phyloP scores from a whole-genome alignment of 805 yeast genomes.

The Kuraishia capsulata region DNA sequence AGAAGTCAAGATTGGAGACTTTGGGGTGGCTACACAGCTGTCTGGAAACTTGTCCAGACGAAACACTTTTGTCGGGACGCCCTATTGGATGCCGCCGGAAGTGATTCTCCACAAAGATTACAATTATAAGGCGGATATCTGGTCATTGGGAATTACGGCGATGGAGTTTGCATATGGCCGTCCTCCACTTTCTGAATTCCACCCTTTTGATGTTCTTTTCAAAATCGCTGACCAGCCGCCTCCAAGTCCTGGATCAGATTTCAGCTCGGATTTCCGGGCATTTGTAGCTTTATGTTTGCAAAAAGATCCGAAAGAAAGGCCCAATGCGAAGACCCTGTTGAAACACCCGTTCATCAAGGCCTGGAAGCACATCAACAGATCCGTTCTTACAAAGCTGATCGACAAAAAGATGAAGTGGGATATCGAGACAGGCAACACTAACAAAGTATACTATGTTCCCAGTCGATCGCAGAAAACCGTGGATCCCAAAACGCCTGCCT shows the following conservation, averaged over 20 bases:
- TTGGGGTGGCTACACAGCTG: slow-evolving; percentile 85
- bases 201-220: slow-evolving; percentile 48
- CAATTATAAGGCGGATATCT: slow-evolving; percentile 66
- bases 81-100: slow-evolving; percentile 62
- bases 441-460: slow-evolving; percentile 22
- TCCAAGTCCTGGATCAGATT: slow-evolving; percentile 28
- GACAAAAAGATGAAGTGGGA: slow-evolving; percentile 36
- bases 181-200: slow-evolving; percentile 54
- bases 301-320: slow-evolving; percentile 59
- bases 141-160: slow-evolving; percentile 77
- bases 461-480: slow-evolving; percentile 11
- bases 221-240: slow-evolving; percentile 39
- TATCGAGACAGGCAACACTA: slow-evolving; percentile 18
- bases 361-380: slow-evolving; percentile 24
- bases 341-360: slow-evolving; percentile 51
- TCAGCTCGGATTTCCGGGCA: slow-evolving; percentile 40
- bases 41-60: slow-evolving; percentile 44
- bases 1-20: slow-evolving; percentile 85
- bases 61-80: slow-evolving; percentile 50
- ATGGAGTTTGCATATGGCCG: slow-evolving; percentile 64
- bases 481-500: neutral
- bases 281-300: slow-evolving; percentile 65
- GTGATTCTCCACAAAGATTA: slow-evolving; percentile 45
- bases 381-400: slow-evolving; percentile 28
- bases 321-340: slow-evolving; percentile 52